Percentiles rank a stretch among this genome's conserved stretches.
These are phyloP conservation scores for Rhizopogon vulgaris DNA, from an alignment of 768 basidiomycete genomes.

Conservation along the genomic window DNA sequence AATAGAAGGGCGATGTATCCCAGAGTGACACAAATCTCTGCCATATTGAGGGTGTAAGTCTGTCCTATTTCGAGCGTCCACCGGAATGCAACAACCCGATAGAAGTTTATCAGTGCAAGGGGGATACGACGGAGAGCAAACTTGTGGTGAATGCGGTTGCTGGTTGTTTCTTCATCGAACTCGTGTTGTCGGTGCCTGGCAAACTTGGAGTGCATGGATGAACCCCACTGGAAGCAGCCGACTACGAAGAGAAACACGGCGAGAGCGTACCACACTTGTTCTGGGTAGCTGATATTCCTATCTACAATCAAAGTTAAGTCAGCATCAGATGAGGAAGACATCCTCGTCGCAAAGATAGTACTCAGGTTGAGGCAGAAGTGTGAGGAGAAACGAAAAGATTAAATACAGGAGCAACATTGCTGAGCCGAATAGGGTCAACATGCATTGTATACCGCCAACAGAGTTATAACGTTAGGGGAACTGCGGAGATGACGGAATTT, in stretches of 20 bases:
- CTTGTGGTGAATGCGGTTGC: constrained; percentile 14
- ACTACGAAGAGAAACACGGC: constrained; percentile 11
- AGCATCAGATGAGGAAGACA: not conserved
- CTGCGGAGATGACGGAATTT: too few species aligned
- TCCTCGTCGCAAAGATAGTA: too few species aligned
- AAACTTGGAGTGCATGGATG: constrained; percentile 17
- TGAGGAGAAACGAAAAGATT: too few species aligned
- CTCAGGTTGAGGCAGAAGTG: too few species aligned
- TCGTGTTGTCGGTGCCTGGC: not conserved
- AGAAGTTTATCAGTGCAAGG: constrained; percentile 33
- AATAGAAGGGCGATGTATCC: constrained; percentile 43
- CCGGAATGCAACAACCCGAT: constrained; percentile 46
- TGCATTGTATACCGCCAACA: too few species aligned
- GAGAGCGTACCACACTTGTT: constrained; percentile 14
- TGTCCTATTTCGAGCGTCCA: constrained; percentile 40
- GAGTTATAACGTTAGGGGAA: too few species aligned
- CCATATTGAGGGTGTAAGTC: constrained; percentile 28
- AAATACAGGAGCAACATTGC: too few species aligned
- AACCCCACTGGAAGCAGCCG: constrained; percentile 22
- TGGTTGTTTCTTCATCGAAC: constrained; percentile 13
- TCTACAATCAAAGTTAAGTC: not conserved
- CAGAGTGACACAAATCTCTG: constrained; percentile 41
- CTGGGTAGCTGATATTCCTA: not conserved
- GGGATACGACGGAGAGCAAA: constrained; percentile 35
- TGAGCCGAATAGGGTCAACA: too few species aligned